phyloP scores from a whole-genome alignment of 768 basidiomycete species.

The Suillus ampliporus region DNA sequence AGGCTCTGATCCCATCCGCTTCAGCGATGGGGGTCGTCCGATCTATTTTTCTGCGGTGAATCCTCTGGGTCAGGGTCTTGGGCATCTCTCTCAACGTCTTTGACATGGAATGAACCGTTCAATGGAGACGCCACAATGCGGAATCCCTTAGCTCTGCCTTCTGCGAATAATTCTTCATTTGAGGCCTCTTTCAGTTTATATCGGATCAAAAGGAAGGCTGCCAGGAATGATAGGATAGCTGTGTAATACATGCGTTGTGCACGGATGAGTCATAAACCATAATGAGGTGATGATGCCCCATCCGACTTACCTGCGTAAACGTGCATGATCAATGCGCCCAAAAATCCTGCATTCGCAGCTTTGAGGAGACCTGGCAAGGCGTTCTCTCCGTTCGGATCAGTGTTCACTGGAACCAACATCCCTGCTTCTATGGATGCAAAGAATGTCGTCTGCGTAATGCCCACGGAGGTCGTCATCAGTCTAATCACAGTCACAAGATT shows the following conservation, averaged over 20 bases:
- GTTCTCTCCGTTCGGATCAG: constrained; percentile 25
- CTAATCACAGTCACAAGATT: not conserved
- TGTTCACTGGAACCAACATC: constrained; percentile 48
- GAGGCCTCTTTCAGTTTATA: constrained; percentile 61
- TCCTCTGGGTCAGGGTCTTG: not conserved
- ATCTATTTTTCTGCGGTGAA: not conserved
- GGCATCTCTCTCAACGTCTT: constrained; percentile 21
- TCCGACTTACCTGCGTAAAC: constrained; percentile 50
- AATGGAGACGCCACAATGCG: constrained; percentile 29
- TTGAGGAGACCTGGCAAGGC: constrained; percentile 20
- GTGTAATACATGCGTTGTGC: not conserved
- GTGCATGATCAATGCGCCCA: constrained; percentile 61
- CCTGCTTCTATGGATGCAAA: constrained; percentile 64
- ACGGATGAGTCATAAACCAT: constrained; percentile 10
- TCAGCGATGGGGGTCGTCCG: not conserved
- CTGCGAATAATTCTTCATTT: constrained; percentile 48
- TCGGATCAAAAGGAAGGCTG: constrained; percentile 58
- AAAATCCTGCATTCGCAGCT: constrained; percentile 51
- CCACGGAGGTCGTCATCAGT: not conserved
- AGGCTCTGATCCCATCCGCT: constrained; percentile 9
- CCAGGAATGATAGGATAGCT: constrained; percentile 57
- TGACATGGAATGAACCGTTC: constrained; percentile 11
- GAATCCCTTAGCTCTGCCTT: constrained; percentile 23
- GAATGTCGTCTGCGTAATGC: constrained; percentile 63
- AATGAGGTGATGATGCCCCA: constrained; percentile 29